Evolutionary conservation across 2,329 filamentous ascomycete species (phyloP).

Genomic region (Thielaviopsis punctulata): DNA sequence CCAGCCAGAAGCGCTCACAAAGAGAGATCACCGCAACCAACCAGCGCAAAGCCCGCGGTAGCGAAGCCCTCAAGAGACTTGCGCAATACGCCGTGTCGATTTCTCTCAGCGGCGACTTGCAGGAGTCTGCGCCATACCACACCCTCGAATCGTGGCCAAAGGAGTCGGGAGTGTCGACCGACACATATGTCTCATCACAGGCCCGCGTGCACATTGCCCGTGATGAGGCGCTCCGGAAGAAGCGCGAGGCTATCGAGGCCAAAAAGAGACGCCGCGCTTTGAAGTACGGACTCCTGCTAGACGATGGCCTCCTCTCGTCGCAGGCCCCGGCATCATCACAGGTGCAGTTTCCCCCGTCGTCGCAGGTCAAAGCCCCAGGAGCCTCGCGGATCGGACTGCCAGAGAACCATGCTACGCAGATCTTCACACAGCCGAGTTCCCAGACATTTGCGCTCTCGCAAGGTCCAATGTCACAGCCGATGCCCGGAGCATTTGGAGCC

Average conservation of each 20-base stretch:
- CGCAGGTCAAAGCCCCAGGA: constrained; percentile 19
- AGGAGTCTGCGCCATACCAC: constrained; percentile 13
- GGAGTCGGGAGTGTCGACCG: constrained; percentile 20
- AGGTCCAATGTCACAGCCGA: constrained; percentile 28
- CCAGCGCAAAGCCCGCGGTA: neutral
- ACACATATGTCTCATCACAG: constrained; percentile 21
- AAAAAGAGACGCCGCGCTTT: constrained; percentile 9
- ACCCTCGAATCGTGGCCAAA: constrained; percentile 24
- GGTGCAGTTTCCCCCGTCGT: constrained; percentile 18
- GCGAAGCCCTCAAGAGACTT: constrained; percentile 21
- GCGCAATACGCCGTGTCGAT: constrained; percentile 20
- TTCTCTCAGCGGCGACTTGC: constrained; percentile 16
- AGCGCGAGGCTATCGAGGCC: constrained; percentile 4
- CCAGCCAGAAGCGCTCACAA: neutral
- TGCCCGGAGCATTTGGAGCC: constrained; percentile 29
- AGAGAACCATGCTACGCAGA: neutral
- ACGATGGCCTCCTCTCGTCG: constrained; percentile 1
- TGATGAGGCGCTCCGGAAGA: constrained; percentile 8
- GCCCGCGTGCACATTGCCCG: neutral
- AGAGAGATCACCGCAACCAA: neutral
- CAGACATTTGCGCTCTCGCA: constrained; percentile 8
- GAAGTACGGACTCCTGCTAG: constrained; percentile 5
- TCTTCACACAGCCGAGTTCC: neutral
- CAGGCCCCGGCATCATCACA: constrained; percentile 9
- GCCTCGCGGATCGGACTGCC: neutral